Conservation (phyloP, 2,329 filamentous ascomycete genomes). For the Tolypocladium ovalisporum region DNA sequence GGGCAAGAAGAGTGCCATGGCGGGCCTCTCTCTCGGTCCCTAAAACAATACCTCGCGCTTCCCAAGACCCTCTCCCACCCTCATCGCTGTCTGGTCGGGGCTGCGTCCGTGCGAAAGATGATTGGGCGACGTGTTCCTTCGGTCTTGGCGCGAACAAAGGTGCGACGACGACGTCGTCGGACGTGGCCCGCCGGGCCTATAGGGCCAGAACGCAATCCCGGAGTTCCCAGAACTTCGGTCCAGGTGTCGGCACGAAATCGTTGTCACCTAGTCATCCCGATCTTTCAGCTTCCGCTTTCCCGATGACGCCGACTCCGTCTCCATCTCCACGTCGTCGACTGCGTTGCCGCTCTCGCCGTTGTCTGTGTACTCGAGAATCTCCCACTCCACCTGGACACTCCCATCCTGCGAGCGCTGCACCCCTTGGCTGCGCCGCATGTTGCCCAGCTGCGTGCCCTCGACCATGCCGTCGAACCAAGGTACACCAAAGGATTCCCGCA, state of each 20-base stretch:
- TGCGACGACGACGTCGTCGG: neutral
- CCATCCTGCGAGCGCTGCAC: conserved; percentile 47
- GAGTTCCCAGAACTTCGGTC: neutral
- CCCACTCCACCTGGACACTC: conserved; percentile 64
- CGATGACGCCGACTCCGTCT: conserved; percentile 18
- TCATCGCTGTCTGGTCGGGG: neutral
- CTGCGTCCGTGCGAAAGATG: neutral
- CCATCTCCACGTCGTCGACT: conserved; percentile 24
- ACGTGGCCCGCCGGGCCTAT: neutral
- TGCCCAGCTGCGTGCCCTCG: conserved; percentile 62
- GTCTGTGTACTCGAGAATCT: conserved; percentile 64
- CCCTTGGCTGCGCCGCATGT: conserved; percentile 51
- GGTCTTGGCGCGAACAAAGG: neutral
- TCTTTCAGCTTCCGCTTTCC: conserved; percentile 44
- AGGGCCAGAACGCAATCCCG: neutral
- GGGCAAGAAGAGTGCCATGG: neutral
- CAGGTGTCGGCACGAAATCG: neutral
- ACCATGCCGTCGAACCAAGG: conserved; percentile 83
- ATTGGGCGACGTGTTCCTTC: neutral
- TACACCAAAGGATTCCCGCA: conserved; percentile 54
- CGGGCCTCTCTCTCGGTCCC: neutral
- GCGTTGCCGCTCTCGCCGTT: conserved; percentile 13
- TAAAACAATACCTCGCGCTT: neutral
- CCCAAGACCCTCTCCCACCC: too few species aligned
- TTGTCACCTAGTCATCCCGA: conserved; percentile 17